A percentile compares a stretch with the other conserved stretches of the same genome.
These are phyloP conservation scores for Alternaria sp. DNA, from an alignment of 2,329 filamentous ascomycete genomes.

Conservation along the genomic window DNA sequence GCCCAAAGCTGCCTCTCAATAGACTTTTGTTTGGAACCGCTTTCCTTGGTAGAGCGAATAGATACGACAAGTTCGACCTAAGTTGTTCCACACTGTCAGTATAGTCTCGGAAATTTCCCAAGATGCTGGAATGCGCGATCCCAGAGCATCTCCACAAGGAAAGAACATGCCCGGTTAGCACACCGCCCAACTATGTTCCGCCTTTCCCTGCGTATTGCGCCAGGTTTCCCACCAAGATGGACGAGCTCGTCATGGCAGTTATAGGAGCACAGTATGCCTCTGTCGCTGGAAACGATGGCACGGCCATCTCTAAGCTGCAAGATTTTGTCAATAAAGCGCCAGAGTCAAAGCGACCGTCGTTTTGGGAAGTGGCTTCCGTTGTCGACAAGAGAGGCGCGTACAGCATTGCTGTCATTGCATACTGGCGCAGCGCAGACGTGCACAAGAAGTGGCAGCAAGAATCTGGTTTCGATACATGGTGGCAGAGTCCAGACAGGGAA, in stretches of 20 bases:
- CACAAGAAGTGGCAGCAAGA: slow-evolving; percentile 46
- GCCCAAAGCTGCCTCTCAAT: not conserved
- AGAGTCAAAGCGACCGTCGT: slow-evolving; percentile 20
- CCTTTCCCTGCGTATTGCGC: slow-evolving; percentile 46
- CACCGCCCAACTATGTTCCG: slow-evolving; percentile 37
- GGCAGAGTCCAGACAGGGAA: slow-evolving; percentile 43
- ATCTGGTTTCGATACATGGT: slow-evolving; percentile 54
- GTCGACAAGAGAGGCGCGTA: slow-evolving; percentile 37
- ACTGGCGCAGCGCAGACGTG: slow-evolving; percentile 47
- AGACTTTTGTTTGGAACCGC: not conserved
- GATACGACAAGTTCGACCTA: not conserved
- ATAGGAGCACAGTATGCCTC: slow-evolving; percentile 44
- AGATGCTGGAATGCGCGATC: slow-evolving; percentile 39
- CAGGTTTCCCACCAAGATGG: slow-evolving; percentile 42
- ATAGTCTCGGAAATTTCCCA: not conserved
- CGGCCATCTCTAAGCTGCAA: slow-evolving; percentile 26
- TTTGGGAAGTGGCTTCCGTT: slow-evolving; percentile 50
- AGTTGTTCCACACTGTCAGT: not conserved
- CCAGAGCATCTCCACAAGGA: slow-evolving; percentile 29
- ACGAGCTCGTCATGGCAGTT: slow-evolving; percentile 47
- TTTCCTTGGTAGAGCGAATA: not conserved
- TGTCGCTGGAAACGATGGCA: not conserved
- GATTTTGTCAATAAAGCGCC: slow-evolving; percentile 23
- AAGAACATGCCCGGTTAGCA: slow-evolving; percentile 28
- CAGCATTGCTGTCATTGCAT: slow-evolving; percentile 52